Percentiles rank a stretch among this genome's conserved stretches.
Evolutionary conservation across 2,329 filamentous ascomycete species (phyloP).

Genomic region (Aspergillus amoenus): DNA sequence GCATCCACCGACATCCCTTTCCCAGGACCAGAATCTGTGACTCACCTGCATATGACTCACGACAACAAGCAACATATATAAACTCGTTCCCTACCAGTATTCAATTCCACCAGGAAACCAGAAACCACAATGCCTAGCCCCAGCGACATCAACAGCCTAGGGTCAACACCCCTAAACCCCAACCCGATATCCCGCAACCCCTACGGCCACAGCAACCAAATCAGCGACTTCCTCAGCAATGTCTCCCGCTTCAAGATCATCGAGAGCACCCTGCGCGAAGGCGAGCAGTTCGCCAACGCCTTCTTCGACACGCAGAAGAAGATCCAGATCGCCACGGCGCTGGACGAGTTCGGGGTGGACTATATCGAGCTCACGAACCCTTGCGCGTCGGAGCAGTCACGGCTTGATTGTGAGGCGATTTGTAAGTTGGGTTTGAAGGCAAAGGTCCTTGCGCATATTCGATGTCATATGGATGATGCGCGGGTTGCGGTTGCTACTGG

Average conservation of each 20-base stretch:
- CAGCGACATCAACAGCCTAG: too few species aligned
- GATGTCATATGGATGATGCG: slow-evolving; percentile 83
- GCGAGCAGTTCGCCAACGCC: slow-evolving; percentile 69
- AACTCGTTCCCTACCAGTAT: too few species aligned
- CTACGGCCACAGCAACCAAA: slow-evolving; percentile 48
- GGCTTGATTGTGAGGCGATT: slow-evolving; percentile 82
- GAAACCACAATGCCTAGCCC: too few species aligned
- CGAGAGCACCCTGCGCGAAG: slow-evolving; percentile 74
- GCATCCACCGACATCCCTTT: too few species aligned
- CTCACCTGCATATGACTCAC: too few species aligned
- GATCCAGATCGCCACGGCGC: slow-evolving; percentile 71
- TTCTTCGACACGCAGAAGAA: slow-evolving; percentile 77
- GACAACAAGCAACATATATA: too few species aligned
- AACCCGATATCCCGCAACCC: slow-evolving; percentile 56
- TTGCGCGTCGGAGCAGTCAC: slow-evolving; percentile 80
- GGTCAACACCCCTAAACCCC: slow-evolving; percentile 46
- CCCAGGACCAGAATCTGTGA: too few species aligned
- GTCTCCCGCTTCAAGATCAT: slow-evolving; percentile 80
- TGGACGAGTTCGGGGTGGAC: slow-evolving; percentile 86
- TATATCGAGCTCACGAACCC: slow-evolving; percentile 90
- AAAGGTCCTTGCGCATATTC: slow-evolving; percentile 67
- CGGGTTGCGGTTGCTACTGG: slow-evolving; percentile 78
- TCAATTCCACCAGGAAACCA: too few species aligned
- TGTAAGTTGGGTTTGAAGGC: slow-evolving; percentile 91
- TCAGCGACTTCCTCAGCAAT: slow-evolving; percentile 74